Evolutionary conservation across 2,329 filamentous ascomycete species (phyloP).

Genomic region (Bipolaris zeicola): DNA sequence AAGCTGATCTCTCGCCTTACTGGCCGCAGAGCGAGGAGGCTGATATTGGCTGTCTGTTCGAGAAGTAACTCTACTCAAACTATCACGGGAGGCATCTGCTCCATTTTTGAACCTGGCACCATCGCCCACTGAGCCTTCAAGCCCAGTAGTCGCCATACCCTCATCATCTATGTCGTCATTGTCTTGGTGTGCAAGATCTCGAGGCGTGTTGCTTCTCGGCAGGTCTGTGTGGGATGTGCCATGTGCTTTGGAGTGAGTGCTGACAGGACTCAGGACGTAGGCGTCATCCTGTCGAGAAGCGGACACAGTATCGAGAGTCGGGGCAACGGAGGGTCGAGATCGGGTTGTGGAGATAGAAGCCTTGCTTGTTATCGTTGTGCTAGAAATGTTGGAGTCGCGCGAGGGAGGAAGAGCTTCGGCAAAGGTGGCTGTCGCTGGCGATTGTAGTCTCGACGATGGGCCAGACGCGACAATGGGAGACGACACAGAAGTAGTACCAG

Average conservation of each 20-base stretch:
- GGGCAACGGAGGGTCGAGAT: conserved; percentile 36
- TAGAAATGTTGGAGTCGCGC: conserved; percentile 43
- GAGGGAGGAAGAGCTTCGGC: conserved; percentile 43
- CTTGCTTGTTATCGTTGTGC: conserved; percentile 34
- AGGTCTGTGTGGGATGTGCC: conserved; percentile 27
- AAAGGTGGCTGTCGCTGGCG: conserved; percentile 45
- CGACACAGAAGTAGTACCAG: conserved; percentile 38
- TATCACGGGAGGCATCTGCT: conserved; percentile 31
- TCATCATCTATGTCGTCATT: conserved; percentile 45
- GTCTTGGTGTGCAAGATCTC: conserved; percentile 32
- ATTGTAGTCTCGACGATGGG: conserved; percentile 47
- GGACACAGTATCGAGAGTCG: conserved; percentile 29
- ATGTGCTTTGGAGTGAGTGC: conserved; percentile 30
- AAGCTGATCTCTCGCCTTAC: conserved; percentile 27
- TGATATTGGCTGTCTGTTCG: conserved; percentile 35
- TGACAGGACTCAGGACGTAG: conserved; percentile 34
- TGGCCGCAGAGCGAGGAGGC: conserved; percentile 24
- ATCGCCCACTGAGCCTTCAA: conserved; percentile 25
- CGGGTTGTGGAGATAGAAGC: conserved; percentile 38
- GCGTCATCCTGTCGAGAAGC: conserved; percentile 33
- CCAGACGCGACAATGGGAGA: conserved; percentile 46
- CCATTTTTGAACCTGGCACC: conserved; percentile 30
- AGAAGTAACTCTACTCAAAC: conserved; percentile 26
- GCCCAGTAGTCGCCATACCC: conserved; percentile 36
- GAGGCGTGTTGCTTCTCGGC: conserved; percentile 23